Evolutionary conservation across 148 eudicot genomes (phyloP).

Genomic region (Agrostemma githago): DNA sequence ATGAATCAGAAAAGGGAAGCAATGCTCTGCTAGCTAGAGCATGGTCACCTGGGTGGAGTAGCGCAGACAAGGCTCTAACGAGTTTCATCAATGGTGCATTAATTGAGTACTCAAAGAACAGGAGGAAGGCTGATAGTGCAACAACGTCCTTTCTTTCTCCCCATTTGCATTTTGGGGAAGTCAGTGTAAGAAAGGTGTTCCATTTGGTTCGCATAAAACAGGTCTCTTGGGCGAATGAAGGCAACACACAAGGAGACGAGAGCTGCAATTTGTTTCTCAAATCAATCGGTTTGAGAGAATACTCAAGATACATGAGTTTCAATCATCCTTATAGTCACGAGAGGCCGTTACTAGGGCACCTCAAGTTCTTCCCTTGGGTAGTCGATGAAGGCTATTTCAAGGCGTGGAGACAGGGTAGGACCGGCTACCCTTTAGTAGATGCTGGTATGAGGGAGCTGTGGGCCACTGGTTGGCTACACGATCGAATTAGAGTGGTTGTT

Average conservation of each 20-base stretch:
- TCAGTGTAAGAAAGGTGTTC: slow-evolving; percentile 84
- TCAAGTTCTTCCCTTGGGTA: slow-evolving; percentile 94
- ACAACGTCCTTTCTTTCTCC: slow-evolving; percentile 98
- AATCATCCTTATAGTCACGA: slow-evolving; percentile 94
- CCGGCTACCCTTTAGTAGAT: slow-evolving; percentile 99
- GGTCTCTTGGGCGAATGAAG: slow-evolving; percentile 89
- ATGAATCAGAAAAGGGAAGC: slow-evolving; percentile 85
- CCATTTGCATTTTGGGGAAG: slow-evolving; percentile 93
- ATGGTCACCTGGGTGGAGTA: slow-evolving; percentile 99
- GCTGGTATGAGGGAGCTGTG: slow-evolving; percentile 99
- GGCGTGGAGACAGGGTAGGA: slow-evolving; percentile 97
- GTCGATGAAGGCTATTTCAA: slow-evolving; percentile 80
- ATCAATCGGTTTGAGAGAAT: slow-evolving; percentile 91
- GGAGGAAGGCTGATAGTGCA: slow-evolving; percentile 93
- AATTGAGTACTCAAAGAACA: slow-evolving; percentile 73
- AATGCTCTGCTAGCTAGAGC: slow-evolving; percentile 98
- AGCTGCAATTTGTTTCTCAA: slow-evolving; percentile 93
- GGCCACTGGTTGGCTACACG: slow-evolving; percentile 99
- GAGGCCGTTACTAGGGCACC: slow-evolving; percentile 81
- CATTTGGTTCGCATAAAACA: slow-evolving; percentile 82
- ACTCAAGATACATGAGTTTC: slow-evolving; percentile 92
- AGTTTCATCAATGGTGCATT: slow-evolving; percentile 79
- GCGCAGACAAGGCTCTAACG: slow-evolving; percentile 81
- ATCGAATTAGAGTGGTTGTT: slow-evolving; percentile 88
- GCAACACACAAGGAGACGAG: slow-evolving; percentile 78